Evolutionary conservation across 768 basidiomycete species (phyloP).

Genomic region (Rhizopogon vinicolor): DNA sequence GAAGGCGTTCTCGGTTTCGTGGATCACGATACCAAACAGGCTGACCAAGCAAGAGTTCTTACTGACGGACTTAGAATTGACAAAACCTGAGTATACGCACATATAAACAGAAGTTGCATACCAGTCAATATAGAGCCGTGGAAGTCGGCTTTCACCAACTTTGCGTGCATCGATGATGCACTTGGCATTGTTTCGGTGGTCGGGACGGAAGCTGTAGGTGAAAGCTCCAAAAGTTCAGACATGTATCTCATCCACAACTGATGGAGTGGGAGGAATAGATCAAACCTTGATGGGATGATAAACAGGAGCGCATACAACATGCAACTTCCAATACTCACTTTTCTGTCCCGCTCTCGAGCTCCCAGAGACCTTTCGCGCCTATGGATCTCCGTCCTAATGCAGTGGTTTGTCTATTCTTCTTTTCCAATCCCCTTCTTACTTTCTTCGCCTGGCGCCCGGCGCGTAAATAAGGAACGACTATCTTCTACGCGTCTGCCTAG

Average conservation of each 20-base stretch:
- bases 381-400: slow-evolving; percentile 49
- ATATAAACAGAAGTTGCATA: slow-evolving; percentile 24
- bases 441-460: slow-evolving; percentile 41
- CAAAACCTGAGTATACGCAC: background rate
- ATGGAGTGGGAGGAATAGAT: slow-evolving; percentile 70
- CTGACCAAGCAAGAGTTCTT: slow-evolving; percentile 76
- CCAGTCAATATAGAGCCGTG: slow-evolving; percentile 78
- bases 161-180: slow-evolving; percentile 65
- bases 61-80: slow-evolving; percentile 52
- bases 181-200: slow-evolving; percentile 40
- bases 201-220: slow-evolving; percentile 26
- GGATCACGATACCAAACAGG: slow-evolving; percentile 75
- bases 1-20: slow-evolving; percentile 89
- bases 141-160: slow-evolving; percentile 86
- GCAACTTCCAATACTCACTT: slow-evolving; percentile 36
- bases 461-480: too few relatives aligned
- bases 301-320: background rate
- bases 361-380: slow-evolving; percentile 61
- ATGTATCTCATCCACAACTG: slow-evolving; percentile 87
- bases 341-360: slow-evolving; percentile 50
- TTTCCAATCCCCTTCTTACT: slow-evolving; percentile 37
- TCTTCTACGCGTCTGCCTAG: too few relatives aligned
- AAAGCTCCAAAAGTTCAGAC: slow-evolving; percentile 71
- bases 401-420: slow-evolving; percentile 40
- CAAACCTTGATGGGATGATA: slow-evolving; percentile 44